Conservation (phyloP, 495 filamentous ascomycete genomes). For the Penicillium angulare region DNA sequence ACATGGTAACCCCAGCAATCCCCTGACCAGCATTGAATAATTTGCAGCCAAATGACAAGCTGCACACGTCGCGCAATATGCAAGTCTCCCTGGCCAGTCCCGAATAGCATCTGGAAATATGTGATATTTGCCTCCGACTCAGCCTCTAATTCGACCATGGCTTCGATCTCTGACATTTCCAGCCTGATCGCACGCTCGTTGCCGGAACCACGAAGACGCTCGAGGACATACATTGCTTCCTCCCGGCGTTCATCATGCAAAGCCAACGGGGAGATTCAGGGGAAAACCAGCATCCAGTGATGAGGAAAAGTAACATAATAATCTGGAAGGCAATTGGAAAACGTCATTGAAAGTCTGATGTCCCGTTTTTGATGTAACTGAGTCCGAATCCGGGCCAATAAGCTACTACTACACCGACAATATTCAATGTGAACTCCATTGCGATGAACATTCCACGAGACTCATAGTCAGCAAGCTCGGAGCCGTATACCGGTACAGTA, state of each 20-base stretch:
- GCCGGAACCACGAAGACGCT: constrained; percentile 2
- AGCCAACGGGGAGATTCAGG: constrained; percentile 3
- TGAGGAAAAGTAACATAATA: neutral
- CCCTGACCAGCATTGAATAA: constrained; percentile 30
- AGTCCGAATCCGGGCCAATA: constrained; percentile 1
- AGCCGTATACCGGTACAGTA: constrained; percentile 57
- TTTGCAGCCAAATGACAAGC: constrained; percentile 31
- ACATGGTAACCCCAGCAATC: constrained; percentile 28
- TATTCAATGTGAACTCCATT: constrained; percentile 54
- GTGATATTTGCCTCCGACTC: constrained; percentile 13
- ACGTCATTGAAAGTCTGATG: neutral
- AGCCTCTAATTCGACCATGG: constrained; percentile 8
- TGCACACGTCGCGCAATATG: constrained; percentile 31
- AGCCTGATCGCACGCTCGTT: neutral
- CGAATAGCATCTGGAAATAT: constrained; percentile 30
- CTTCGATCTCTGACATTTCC: constrained; percentile 1
- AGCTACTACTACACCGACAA: constrained; percentile 47
- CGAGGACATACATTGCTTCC: neutral
- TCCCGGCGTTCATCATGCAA: neutral
- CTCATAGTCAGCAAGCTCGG: constrained; percentile 55
- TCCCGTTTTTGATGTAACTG: neutral
- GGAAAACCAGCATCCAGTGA: neutral
- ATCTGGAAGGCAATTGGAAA: constrained; percentile 2
- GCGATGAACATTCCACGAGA: constrained; percentile 62
- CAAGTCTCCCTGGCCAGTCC: constrained; percentile 23